These are phyloP conservation scores for Macrophomina tecta DNA, from an alignment of 2,329 filamentous ascomycete species.

Conservation along the genomic window DNA sequence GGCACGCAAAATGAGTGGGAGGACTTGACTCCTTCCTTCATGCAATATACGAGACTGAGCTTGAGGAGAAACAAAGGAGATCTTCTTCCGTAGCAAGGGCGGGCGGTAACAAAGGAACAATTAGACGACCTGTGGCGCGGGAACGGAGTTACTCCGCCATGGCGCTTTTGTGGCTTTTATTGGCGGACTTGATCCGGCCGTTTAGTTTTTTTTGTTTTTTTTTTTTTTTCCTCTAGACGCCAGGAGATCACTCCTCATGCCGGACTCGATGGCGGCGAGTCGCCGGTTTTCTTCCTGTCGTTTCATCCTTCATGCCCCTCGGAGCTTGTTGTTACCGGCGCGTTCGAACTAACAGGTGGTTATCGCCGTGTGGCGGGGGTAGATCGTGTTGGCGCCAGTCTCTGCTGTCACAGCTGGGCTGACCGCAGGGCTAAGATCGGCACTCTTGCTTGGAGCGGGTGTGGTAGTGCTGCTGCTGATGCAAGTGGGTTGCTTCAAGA, in stretches of 20 bases:
- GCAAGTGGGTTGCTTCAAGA: not conserved
- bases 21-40: too few relatives aligned
- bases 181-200: not conserved
- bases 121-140: not conserved
- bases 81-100: not conserved
- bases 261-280: not conserved
- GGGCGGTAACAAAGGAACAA: not conserved
- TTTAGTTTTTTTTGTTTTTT: too few relatives aligned
- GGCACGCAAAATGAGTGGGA: not conserved
- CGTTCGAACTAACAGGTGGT: not conserved
- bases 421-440: slow-evolving; percentile 1
- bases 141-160: not conserved
- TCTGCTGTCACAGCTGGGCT: not conserved
- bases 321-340: not conserved
- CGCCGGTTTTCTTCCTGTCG: not conserved
- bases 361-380: not conserved
- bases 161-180: not conserved
- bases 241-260: not conserved
- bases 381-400: not conserved
- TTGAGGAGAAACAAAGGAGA: not conserved
- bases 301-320: not conserved
- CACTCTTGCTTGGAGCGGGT: not conserved
- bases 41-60: too few relatives aligned
- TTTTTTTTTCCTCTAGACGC: too few relatives aligned
- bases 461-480: not conserved